Base-by-base conservation (phyloP, 352 stramenopile species). In the Elongisporangium senticosum region DNA sequence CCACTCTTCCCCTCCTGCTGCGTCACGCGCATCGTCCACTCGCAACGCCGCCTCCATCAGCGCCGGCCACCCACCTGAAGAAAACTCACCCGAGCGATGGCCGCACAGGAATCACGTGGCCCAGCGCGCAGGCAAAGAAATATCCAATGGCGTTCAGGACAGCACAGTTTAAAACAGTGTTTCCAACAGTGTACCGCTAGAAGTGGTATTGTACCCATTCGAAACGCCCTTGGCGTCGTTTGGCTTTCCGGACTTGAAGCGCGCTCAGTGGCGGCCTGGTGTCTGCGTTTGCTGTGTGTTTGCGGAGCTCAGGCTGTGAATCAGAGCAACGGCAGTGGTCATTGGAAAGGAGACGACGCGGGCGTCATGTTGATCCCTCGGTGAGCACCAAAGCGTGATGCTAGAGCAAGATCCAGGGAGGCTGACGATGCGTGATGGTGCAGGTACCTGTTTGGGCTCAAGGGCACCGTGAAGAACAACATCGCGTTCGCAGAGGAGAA, bases 401-500 rank as follows among this genome's bases (percentile, higher is more conserved):
- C 13, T 11, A 8, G 20, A 24, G 14, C 19, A 7, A 19, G 20
- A 53, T 19, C 3, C 5, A 37, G 49, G 49, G 23, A 5, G 23
- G 56, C 33, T 43, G 33, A 43, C 33, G 33, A 43, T 17, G 33
- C 7, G 50, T 7, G 6, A 4, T 47, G 24, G n/a, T 19, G 14
- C 43, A 86, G 83, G 20, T 82, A 96, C 59, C 68, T 96, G 19
- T 95, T 95, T 63, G 88, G 88, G 1, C 75, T 96, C 61, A 96
- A 96, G 48, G 82, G 74, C 22, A 67, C 66, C 21, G 78, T 90
- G 50, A 86, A 88, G 71, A 91, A 92, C 68, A 88, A 84, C 63
- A 77, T 96, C 22, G 75, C 79, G 48, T 97, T 94, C 54, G 71
- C 82, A 13, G 89, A 97, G 51, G 89, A 97, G 54, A 86, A 87